Conservation (phyloP, 163 green algal genomes). For the Coccomyxa subellipsoidea region DNA sequence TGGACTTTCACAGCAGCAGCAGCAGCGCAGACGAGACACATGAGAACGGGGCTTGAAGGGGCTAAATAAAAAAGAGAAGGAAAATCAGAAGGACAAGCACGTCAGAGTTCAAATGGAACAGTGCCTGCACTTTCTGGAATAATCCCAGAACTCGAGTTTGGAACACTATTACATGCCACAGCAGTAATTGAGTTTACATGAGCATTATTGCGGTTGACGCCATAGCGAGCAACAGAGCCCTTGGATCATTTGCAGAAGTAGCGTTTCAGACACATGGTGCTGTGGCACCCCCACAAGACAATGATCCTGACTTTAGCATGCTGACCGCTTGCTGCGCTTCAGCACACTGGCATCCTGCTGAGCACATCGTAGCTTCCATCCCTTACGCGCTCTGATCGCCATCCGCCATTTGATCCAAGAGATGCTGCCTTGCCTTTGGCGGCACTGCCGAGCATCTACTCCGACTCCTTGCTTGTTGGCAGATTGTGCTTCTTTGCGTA, state of each 20-base stretch:
- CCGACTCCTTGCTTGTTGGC: constrained; percentile 4
- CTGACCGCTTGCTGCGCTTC: background rate
- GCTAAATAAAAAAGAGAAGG: background rate
- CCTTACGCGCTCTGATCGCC: background rate
- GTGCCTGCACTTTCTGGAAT: no score
- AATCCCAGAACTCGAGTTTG: no score
- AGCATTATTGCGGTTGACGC: no score
- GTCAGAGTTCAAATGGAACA: background rate
- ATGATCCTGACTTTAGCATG: background rate
- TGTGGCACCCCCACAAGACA: background rate
- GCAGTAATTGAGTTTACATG: no score
- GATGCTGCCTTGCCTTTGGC: no score
- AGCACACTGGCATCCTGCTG: background rate
- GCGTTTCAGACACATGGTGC: background rate
- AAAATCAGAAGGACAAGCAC: background rate
- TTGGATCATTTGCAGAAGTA: background rate
- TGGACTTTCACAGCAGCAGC: background rate
- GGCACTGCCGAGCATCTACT: no score
- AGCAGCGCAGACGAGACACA: no score
- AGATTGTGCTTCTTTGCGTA: constrained; percentile 88
- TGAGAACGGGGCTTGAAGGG: no score
- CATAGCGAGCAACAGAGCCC: no score
- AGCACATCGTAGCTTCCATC: background rate
- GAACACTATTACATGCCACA: no score
- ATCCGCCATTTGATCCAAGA: no score